These are phyloP conservation scores for Lipomyces yamadae DNA, from an alignment of 805 yeast species.

Conservation along the genomic window DNA sequence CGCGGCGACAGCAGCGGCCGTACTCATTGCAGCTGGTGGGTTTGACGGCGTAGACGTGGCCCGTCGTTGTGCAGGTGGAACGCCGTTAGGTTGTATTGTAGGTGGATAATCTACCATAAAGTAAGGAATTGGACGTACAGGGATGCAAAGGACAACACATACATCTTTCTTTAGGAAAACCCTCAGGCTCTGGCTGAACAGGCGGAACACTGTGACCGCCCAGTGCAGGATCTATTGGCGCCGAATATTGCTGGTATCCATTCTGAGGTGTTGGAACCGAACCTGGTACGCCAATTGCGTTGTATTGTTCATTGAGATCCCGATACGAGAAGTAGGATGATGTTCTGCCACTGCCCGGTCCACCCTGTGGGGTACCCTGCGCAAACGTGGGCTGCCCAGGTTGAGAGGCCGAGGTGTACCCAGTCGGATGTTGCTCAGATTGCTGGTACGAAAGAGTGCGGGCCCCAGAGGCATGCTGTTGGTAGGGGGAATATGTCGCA, in stretches of 20 bases:
- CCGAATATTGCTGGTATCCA: slow-evolving; percentile 18
- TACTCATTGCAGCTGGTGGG: neutral
- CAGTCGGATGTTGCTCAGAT: slow-evolving; percentile 3
- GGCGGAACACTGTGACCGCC: slow-evolving; percentile 15
- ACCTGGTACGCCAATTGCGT: slow-evolving; percentile 9
- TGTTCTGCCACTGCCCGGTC: neutral
- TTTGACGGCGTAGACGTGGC: neutral
- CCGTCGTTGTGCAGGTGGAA: neutral
- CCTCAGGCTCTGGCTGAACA: slow-evolving; percentile 10
- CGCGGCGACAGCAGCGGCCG: slow-evolving; percentile 8
- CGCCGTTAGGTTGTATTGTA: slow-evolving; percentile 12
- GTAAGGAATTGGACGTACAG: neutral
- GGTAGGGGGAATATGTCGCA: slow-evolving; percentile 7
- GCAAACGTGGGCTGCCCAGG: neutral
- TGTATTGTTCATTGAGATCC: slow-evolving; percentile 18
- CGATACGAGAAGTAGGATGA: slow-evolving; percentile 13
- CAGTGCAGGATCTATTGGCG: slow-evolving; percentile 25
- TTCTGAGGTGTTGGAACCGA: neutral
- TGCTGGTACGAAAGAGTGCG: neutral
- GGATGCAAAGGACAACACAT: slow-evolving; percentile 6
- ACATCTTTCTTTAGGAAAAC: slow-evolving; percentile 21
- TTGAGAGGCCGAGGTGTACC: neutral
- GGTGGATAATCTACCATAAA: slow-evolving; percentile 19
- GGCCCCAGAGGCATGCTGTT: neutral
- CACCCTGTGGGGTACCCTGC: neutral